These are phyloP conservation scores for Pulveroboletus frians DNA, from an alignment of 768 basidiomycete species.

Conservation along the genomic window DNA sequence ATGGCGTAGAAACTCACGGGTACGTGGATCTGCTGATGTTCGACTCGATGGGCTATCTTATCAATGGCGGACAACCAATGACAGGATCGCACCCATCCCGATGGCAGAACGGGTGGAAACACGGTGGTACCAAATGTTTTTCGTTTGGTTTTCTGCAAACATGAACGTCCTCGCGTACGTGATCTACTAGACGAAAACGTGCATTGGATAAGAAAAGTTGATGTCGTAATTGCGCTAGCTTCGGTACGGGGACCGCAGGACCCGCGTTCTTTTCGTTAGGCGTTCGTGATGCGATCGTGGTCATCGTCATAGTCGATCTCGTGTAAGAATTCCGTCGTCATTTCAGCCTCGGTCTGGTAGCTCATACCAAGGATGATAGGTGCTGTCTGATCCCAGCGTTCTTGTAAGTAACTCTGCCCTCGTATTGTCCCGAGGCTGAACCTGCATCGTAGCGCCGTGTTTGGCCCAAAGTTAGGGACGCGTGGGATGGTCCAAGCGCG, in stretches of 20 bases:
- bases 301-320: constrained; percentile 41
- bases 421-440: neutral
- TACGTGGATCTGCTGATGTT: constrained; percentile 10
- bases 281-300: constrained; percentile 37
- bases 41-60: neutral
- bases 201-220: neutral
- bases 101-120: constrained; percentile 34
- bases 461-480: constrained; percentile 51
- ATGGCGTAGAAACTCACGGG: constrained; percentile 42
- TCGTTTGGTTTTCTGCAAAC: constrained; percentile 47
- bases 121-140: constrained; percentile 43
- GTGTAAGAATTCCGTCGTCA: constrained; percentile 28
- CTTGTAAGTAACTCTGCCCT: constrained; percentile 27
- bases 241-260: constrained; percentile 46
- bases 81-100: constrained; percentile 38
- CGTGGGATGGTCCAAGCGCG: constrained; percentile 56
- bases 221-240: constrained; percentile 24
- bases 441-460: constrained; percentile 35
- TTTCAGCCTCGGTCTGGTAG: neutral
- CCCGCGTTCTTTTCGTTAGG: constrained; percentile 47
- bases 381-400: constrained; percentile 34
- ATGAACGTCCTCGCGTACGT: constrained; percentile 41
- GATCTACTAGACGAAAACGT: neutral
- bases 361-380: constrained; percentile 18
- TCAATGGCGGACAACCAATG: neutral